phyloP scores from a whole-genome alignment of 2,329 filamentous ascomycete genomes.

The Ceratocystis huliohia region DNA sequence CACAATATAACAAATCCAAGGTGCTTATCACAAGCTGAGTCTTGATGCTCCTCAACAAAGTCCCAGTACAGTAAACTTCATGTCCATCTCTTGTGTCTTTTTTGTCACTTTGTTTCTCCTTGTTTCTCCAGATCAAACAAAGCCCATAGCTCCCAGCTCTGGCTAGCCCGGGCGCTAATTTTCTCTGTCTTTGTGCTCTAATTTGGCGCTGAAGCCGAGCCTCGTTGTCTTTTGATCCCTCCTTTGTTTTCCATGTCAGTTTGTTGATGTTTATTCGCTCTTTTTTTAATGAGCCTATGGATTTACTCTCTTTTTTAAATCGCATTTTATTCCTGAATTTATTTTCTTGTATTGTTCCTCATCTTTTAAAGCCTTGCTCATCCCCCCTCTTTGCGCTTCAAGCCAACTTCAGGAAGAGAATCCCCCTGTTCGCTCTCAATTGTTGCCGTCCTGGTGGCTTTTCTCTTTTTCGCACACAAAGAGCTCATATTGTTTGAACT shows the following conservation, averaged over 20 bases:
- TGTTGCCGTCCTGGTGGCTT: too few species aligned
- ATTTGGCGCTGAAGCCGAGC: background rate
- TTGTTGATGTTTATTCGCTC: background rate
- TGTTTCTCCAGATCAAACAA: too few species aligned
- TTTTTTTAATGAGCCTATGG: background rate
- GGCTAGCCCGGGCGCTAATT: background rate
- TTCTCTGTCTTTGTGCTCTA: background rate
- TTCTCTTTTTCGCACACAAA: background rate
- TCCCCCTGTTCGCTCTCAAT: background rate
- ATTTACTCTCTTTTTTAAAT: background rate
- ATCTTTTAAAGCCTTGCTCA: background rate
- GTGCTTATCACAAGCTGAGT: background rate
- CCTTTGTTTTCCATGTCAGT: background rate
- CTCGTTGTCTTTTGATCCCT: background rate
- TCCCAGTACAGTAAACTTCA: background rate
- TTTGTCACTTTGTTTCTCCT: background rate
- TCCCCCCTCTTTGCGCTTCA: background rate
- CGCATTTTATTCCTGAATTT: background rate
- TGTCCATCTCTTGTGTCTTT: background rate
- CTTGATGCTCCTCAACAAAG: background rate
- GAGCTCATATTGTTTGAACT: background rate
- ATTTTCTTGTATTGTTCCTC: background rate
- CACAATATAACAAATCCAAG: background rate
- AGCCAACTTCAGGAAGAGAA: background rate
- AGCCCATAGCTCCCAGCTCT: background rate